Evolutionary conservation across 1,284 basidiomycete species (phyloP).

Genomic region (Austropuccinia psidii): DNA sequence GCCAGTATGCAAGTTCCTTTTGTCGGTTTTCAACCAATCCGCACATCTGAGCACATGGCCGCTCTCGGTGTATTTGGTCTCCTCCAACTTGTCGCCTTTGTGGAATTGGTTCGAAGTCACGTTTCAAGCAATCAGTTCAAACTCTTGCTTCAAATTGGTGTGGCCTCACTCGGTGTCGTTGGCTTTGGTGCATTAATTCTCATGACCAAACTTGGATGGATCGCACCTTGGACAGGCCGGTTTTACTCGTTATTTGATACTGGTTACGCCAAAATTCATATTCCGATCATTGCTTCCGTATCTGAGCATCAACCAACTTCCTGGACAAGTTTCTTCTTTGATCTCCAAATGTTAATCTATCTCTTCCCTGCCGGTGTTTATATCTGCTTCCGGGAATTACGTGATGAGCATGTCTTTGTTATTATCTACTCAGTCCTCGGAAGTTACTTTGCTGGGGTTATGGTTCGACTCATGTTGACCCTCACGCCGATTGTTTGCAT

Average conservation of each 20-base stretch:
- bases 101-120: slow-evolving; percentile 77
- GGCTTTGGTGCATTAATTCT: slow-evolving; percentile 50
- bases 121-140: slow-evolving; percentile 89
- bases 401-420: slow-evolving; percentile 97
- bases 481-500: slow-evolving; percentile 89
- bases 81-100: slow-evolving; percentile 91
- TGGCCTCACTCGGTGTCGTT: slow-evolving; percentile 53
- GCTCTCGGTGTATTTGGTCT: slow-evolving; percentile 95
- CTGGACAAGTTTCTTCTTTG: slow-evolving; percentile 99
- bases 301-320: slow-evolving; percentile 99
- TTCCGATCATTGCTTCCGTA: slow-evolving; percentile 97
- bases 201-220: slow-evolving; percentile 88
- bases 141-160: slow-evolving; percentile 63
- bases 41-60: slow-evolving; percentile 98
- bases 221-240: slow-evolving; percentile 97
- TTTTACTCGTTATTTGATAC: slow-evolving; percentile 99
- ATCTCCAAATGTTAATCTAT: slow-evolving; percentile 94
- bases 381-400: slow-evolving; percentile 83
- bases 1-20: slow-evolving; percentile 99
- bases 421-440: slow-evolving; percentile 95
- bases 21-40: slow-evolving; percentile 97
- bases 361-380: slow-evolving; percentile 94
- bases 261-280: slow-evolving; percentile 92
- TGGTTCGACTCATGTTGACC: slow-evolving; percentile 92
- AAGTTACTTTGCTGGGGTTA: slow-evolving; percentile 98